Base-by-base conservation (phyloP, 2,329 filamentous ascomycete species). In the Exophiala phaeomuriformis region DNA sequence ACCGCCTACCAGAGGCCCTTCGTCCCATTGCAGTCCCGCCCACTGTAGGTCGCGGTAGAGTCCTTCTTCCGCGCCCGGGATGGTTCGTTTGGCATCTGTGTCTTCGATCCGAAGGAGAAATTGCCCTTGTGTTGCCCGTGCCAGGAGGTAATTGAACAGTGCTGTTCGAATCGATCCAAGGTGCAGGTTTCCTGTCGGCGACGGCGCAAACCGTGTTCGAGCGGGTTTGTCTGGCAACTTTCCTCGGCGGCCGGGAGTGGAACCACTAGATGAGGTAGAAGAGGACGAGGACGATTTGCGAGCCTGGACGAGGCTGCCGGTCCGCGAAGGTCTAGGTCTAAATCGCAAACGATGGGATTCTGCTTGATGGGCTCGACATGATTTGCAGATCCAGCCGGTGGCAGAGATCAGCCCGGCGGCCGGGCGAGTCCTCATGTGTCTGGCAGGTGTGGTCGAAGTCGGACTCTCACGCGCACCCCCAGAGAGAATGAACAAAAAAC, bases 21-120 rank as follows among this genome's bases (percentile, higher is more conserved):
- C 94, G 69, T 96, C 90, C 91, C 91, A 98, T 49, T 85, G 74
- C 32, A 98, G 73, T 0, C 90, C 90, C 12, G 90, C 86, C 93
- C 93, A 98, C 71, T 78, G 77, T 50, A 98, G 71, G 66, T 97
- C 91, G 54, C 85, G 74, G 60, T 85, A 86, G 2, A 98, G 72
- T 51, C 83, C 80, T 56, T 84, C 69, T 67, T 96, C 90, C 1
- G 93, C 90, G 65, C 85, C 90, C 0, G 76, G 71, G 3, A 97
- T 82, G 5, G 91, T 84, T 56, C 93, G 88, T 87, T 93, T 71
- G 77, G 88, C 87, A 44, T 63, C 61, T 3, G 93, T 98, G 68
- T 98, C 93, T 73, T 98, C 93, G 59, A 98, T 83, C 6, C 93
- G 83, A 47, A 98, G 73, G 7, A 98, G 72, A 64, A 98, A 98